Percentiles rank a stretch among this genome's conserved stretches.
Conservation (phyloP, 2,329 filamentous ascomycete species). For the Chaetomiaceae sp. region DNA sequence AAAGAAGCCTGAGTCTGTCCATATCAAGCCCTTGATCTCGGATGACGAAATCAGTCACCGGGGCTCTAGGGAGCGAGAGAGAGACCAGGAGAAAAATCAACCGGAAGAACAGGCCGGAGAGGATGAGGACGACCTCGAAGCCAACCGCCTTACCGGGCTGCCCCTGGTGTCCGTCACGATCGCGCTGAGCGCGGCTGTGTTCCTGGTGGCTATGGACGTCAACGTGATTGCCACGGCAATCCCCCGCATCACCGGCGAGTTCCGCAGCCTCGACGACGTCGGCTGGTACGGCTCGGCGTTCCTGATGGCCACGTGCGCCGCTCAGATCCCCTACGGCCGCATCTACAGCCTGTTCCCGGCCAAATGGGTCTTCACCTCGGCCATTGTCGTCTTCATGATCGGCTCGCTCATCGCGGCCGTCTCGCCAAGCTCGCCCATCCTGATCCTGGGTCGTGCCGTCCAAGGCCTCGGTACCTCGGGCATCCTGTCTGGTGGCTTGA, state of each 20-base stretch:
- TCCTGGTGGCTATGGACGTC: conserved; percentile 7
- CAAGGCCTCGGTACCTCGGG: conserved; percentile 33
- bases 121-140: neutral
- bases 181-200: conserved; percentile 3
- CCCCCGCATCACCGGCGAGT: conserved; percentile 16
- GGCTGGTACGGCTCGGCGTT: conserved; percentile 21
- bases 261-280: conserved; percentile 17
- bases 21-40: neutral
- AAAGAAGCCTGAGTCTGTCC: neutral
- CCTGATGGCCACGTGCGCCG: conserved; percentile 28
- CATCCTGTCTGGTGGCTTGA: conserved; percentile 28
- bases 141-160: neutral
- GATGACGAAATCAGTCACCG: neutral
- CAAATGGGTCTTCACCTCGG: conserved; percentile 21
- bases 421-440: conserved; percentile 30
- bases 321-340: conserved; percentile 32
- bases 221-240: neutral
- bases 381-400: conserved; percentile 31
- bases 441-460: conserved; percentile 36
- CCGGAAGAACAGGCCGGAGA: neutral
- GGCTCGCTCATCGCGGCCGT: conserved; percentile 35
- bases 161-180: conserved; percentile 1
- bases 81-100: neutral
- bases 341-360: conserved; percentile 33
- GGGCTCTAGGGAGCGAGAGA: neutral